Conservation (phyloP, 2,329 filamentous ascomycete genomes). For the Neonectria ditissima region DNA sequence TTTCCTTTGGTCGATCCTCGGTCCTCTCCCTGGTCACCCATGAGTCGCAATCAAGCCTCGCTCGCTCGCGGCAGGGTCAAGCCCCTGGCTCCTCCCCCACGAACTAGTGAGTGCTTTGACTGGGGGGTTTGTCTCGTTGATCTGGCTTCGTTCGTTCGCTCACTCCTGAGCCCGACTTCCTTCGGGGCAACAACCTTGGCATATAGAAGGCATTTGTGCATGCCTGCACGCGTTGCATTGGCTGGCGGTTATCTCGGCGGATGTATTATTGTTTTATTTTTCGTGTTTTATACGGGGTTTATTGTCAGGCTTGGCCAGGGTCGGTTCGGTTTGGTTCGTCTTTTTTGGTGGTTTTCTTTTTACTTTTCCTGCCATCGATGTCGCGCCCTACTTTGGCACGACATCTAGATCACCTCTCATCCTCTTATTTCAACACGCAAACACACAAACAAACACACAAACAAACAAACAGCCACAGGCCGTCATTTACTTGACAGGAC, state of each 20-base stretch:
- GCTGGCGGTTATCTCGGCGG: constrained; percentile 33
- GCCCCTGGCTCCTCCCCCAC: constrained; percentile 1
- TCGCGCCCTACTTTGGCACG: constrained; percentile 1
- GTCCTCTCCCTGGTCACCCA: neutral
- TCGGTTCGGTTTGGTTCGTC: neutral
- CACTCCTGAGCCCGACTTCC: constrained; percentile 16
- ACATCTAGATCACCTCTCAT: constrained; percentile 27
- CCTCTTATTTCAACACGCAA: constrained; percentile 27
- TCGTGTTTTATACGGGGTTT: neutral
- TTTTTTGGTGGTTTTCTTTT: too few relatives aligned
- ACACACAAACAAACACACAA: constrained; percentile 3
- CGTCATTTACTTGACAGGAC: constrained; percentile 7
- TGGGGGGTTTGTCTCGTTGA: constrained; percentile 2
- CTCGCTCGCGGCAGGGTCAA: constrained; percentile 9
- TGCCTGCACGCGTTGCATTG: constrained; percentile 29
- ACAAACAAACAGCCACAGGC: constrained; percentile 15
- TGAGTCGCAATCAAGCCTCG: neutral
- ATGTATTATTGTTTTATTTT: constrained; percentile 30
- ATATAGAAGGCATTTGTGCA: constrained; percentile 27
- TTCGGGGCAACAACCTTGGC: constrained; percentile 14
- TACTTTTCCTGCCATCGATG: constrained; percentile 9
- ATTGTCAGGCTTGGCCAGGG: neutral
- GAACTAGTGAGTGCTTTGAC: constrained; percentile 13
- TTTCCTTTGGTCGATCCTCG: neutral
- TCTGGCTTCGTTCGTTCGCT: constrained; percentile 7